These are phyloP conservation scores for Eucalyptus lansdowneana DNA, from an alignment of 345 rosid species.

Conservation along the genomic window DNA sequence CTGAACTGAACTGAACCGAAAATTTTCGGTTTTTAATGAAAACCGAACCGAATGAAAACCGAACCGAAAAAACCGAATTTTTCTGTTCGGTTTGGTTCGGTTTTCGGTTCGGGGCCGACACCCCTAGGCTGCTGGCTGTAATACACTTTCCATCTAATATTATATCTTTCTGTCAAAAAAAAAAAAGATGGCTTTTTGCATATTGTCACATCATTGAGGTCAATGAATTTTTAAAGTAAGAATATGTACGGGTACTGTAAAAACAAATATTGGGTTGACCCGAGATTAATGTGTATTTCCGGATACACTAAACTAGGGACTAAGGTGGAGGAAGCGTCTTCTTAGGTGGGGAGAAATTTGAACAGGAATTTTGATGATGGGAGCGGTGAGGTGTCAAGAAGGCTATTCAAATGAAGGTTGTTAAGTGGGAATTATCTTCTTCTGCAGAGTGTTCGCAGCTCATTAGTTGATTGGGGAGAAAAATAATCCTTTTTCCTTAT, in stretches of 20 bases:
- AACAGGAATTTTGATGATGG: background rate
- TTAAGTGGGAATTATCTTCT: background rate
- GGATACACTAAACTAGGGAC: background rate
- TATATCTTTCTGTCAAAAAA: no score
- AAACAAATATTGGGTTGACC: background rate
- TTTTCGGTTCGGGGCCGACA: no score
- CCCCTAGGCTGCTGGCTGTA: no score
- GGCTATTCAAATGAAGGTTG: background rate
- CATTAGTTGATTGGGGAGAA: background rate
- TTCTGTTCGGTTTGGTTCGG: no score
- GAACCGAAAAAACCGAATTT: no score
- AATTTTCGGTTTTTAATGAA: no score
- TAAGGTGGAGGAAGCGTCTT: background rate
- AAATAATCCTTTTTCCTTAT: background rate
- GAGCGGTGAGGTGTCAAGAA: background rate
- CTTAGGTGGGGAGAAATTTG: background rate
- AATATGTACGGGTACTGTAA: background rate
- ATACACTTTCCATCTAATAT: no score
- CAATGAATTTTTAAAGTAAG: background rate
- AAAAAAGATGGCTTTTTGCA: background rate
- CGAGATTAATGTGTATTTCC: background rate
- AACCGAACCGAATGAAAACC: no score
- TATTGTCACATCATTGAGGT: background rate
- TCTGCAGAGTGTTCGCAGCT: background rate
- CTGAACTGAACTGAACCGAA: no score